A percentile compares a stretch with the other conserved stretches of the same genome.
These are phyloP conservation scores for Diaporthe longicolla DNA, from an alignment of 2,329 filamentous ascomycete species.

Conservation along the genomic window DNA sequence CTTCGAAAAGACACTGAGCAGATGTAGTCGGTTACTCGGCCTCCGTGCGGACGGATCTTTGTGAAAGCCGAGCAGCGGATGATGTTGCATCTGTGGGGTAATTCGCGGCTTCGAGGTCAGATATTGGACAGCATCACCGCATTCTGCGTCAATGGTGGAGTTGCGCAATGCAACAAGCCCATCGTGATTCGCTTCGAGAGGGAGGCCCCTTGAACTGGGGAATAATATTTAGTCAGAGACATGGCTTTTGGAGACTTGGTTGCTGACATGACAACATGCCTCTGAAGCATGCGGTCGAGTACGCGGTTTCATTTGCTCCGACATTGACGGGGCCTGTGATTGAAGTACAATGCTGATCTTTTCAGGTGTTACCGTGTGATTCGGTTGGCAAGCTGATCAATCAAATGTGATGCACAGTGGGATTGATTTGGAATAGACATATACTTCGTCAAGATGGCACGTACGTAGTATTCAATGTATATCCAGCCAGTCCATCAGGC, in stretches of 20 bases:
- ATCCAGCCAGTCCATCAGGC: not conserved
- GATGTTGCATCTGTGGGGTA: not conserved
- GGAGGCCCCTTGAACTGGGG: not conserved
- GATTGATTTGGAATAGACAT: not conserved
- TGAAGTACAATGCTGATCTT: not conserved
- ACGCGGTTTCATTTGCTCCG: not conserved
- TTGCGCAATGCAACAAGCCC: not conserved
- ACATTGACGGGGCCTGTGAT: too few relatives aligned
- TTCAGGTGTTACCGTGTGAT: not conserved
- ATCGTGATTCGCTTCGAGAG: not conserved
- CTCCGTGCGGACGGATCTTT: not conserved
- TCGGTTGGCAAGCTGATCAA: too few relatives aligned
- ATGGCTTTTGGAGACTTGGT: not conserved
- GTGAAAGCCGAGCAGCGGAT: constrained; percentile 1
- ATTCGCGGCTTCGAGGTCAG: not conserved
- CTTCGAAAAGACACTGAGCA: too few relatives aligned
- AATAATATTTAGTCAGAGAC: not conserved
- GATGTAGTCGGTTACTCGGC: not conserved
- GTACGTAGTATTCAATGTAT: not conserved
- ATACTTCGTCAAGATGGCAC: not conserved
- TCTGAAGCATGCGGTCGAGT: not conserved
- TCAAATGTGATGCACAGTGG: not conserved
- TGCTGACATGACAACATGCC: not conserved
- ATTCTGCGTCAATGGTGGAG: not conserved
- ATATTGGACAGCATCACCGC: not conserved